phyloP scores from a whole-genome alignment of 768 basidiomycete species.

The Tulasnella sp. region DNA sequence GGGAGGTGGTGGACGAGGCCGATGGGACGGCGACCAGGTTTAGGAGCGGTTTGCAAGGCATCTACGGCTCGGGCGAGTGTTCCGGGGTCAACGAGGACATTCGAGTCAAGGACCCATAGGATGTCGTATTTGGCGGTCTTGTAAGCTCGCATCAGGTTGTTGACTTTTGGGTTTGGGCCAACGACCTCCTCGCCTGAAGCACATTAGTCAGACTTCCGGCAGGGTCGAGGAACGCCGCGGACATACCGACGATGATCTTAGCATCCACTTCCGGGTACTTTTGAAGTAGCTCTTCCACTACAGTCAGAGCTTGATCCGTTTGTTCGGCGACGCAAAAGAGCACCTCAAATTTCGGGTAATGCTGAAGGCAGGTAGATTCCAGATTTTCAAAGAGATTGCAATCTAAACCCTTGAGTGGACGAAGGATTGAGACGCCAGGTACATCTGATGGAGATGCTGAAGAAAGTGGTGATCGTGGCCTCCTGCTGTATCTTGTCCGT shows the following conservation, averaged over 20 bases:
- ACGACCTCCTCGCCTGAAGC: slow-evolving; percentile 63
- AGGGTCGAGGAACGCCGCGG: background rate
- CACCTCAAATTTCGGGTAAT: slow-evolving; percentile 87
- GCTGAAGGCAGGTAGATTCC: slow-evolving; percentile 83
- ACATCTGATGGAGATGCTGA: slow-evolving; percentile 36
- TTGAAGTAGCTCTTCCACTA: slow-evolving; percentile 63
- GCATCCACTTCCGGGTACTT: slow-evolving; percentile 71
- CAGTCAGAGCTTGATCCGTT: slow-evolving; percentile 73
- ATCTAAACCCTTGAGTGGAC: slow-evolving; percentile 92
- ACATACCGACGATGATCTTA: slow-evolving; percentile 62
- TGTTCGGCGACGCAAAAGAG: slow-evolving; percentile 85
- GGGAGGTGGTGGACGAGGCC: slow-evolving; percentile 95
- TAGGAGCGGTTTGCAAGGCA: slow-evolving; percentile 38
- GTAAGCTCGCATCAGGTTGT: slow-evolving; percentile 86
- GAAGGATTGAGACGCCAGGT: slow-evolving; percentile 87
- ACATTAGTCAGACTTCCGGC: background rate
- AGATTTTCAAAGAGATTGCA: slow-evolving; percentile 93
- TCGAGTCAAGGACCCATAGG: slow-evolving; percentile 96
- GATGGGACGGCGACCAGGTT: slow-evolving; percentile 31
- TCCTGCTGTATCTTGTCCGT: slow-evolving; percentile 59
- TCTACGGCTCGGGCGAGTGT: slow-evolving; percentile 81
- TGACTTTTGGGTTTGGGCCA: slow-evolving; percentile 94
- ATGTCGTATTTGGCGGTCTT: slow-evolving; percentile 73
- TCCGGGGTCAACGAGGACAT: slow-evolving; percentile 63
- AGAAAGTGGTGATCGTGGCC: slow-evolving; percentile 49